phyloP scores from a whole-genome alignment of 2,329 filamentous ascomycete genomes.

The Aureobasidium namibiae region DNA sequence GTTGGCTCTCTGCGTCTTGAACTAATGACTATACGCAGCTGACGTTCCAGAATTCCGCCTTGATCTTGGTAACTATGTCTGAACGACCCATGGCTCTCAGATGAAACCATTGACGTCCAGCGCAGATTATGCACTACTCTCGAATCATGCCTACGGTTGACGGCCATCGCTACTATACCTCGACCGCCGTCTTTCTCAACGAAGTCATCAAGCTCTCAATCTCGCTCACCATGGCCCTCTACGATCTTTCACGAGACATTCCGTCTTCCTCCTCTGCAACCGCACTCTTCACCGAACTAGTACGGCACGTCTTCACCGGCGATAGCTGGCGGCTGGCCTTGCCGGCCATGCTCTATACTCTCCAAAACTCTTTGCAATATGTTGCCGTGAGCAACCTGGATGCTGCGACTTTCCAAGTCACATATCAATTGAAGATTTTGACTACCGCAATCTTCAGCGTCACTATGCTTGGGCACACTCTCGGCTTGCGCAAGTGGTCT shows the following conservation, averaged over 20 bases:
- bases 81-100: background rate
- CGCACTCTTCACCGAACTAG: constrained; percentile 71
- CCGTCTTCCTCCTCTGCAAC: constrained; percentile 73
- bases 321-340: constrained; percentile 95
- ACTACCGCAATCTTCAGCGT: constrained; percentile 85
- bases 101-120: background rate
- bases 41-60: constrained; percentile 69
- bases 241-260: constrained; percentile 72
- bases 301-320: constrained; percentile 71
- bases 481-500: constrained; percentile 70
- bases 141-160: constrained; percentile 79
- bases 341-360: constrained; percentile 77
- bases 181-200: constrained; percentile 87
- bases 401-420: constrained; percentile 85
- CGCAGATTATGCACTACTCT: constrained; percentile 85
- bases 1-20: background rate
- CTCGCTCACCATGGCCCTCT: constrained; percentile 76
- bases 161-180: constrained; percentile 84
- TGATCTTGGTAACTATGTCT: constrained; percentile 60
- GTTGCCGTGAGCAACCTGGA: constrained; percentile 85
- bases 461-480: constrained; percentile 59
- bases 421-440: constrained; percentile 91
- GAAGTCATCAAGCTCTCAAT: constrained; percentile 86
- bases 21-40: constrained; percentile 45
- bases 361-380: constrained; percentile 92